phyloP scores from a whole-genome alignment of 352 stramenopile species.

The Bremia lactucae region DNA sequence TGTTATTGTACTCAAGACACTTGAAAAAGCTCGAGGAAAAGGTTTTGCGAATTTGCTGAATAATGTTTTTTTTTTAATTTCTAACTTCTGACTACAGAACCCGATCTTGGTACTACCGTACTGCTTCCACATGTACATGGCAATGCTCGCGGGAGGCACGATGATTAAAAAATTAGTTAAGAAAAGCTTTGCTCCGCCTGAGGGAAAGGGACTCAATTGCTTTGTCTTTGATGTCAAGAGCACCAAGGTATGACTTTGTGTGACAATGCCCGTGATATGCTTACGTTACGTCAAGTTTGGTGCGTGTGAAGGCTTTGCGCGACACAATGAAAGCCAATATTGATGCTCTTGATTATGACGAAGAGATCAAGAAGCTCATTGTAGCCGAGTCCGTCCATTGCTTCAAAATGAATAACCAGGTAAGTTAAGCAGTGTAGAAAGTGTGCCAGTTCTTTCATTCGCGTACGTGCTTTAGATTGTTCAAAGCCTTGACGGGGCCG shows the following conservation, averaged over 20 bases:
- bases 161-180: slow-evolving; percentile 64
- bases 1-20: slow-evolving; percentile 23
- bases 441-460: background rate
- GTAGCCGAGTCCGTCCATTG: slow-evolving; percentile 39
- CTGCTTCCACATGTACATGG: slow-evolving; percentile 70
- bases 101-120: slow-evolving; percentile 52
- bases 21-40: slow-evolving; percentile 45
- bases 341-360: slow-evolving; percentile 32
- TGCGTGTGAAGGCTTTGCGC: slow-evolving; percentile 23
- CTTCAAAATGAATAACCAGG: slow-evolving; percentile 66
- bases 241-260: slow-evolving; percentile 21
- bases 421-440: slow-evolving; percentile 4
- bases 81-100: slow-evolving; percentile 20
- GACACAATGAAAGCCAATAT: slow-evolving; percentile 50
- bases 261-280: background rate
- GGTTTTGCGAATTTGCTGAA: slow-evolving; percentile 16
- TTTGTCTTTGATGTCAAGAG: slow-evolving; percentile 47
- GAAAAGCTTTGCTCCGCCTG: slow-evolving; percentile 33
- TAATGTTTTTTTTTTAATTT: background rate
- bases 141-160: slow-evolving; percentile 46
- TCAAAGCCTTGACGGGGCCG: slow-evolving; percentile 46
- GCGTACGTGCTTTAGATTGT: slow-evolving; percentile 30
- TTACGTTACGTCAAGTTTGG: background rate
- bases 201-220: slow-evolving; percentile 34
- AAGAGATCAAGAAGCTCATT: slow-evolving; percentile 34